Percentiles rank a stretch among this genome's conserved stretches.
phyloP scores from a whole-genome alignment of 2,329 filamentous ascomycete genomes.

The Fusarium sp. region DNA sequence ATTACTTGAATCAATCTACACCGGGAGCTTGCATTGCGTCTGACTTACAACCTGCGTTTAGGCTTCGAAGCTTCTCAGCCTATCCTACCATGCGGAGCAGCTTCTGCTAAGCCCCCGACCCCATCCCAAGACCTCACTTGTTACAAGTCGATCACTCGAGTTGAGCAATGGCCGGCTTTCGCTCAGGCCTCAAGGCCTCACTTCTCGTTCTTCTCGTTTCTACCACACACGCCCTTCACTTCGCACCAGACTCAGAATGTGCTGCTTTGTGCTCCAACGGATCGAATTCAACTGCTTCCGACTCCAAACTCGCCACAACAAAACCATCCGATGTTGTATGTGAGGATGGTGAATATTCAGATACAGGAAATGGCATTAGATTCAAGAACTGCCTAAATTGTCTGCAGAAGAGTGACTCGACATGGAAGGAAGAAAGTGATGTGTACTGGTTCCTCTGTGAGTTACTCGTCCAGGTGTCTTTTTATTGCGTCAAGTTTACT shows the following conservation, averaged over 20 bases:
- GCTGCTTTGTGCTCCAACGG: slow-evolving; percentile 60
- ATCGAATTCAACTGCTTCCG: slow-evolving; percentile 47
- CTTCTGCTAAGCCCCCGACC: background rate
- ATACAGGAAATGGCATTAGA: slow-evolving; percentile 55
- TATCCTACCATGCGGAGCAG: slow-evolving; percentile 17
- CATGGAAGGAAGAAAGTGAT: slow-evolving; percentile 20
- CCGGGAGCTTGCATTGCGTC: background rate
- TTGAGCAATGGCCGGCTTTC: background rate
- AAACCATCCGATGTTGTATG: slow-evolving; percentile 61
- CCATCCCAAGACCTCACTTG: background rate
- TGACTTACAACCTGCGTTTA: background rate
- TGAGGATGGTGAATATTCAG: slow-evolving; percentile 54
- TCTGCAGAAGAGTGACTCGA: slow-evolving; percentile 56
- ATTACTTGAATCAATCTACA: background rate
- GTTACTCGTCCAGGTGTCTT: slow-evolving; percentile 18
- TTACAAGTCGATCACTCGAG: background rate
- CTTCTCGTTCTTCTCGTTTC: background rate
- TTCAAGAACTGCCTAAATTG: slow-evolving; percentile 62
- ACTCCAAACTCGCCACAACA: slow-evolving; percentile 55
- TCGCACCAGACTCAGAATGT: slow-evolving; percentile 64
- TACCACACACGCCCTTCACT: slow-evolving; percentile 42
- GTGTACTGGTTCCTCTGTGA: slow-evolving; percentile 62
- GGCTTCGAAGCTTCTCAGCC: slow-evolving; percentile 1
- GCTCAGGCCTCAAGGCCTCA: background rate
- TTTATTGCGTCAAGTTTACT: background rate